Percentiles rank a stretch among this genome's conserved stretches.
These are phyloP conservation scores for Rhodamnia argentea DNA, from an alignment of 345 rosid genomes.

Conservation along the genomic window DNA sequence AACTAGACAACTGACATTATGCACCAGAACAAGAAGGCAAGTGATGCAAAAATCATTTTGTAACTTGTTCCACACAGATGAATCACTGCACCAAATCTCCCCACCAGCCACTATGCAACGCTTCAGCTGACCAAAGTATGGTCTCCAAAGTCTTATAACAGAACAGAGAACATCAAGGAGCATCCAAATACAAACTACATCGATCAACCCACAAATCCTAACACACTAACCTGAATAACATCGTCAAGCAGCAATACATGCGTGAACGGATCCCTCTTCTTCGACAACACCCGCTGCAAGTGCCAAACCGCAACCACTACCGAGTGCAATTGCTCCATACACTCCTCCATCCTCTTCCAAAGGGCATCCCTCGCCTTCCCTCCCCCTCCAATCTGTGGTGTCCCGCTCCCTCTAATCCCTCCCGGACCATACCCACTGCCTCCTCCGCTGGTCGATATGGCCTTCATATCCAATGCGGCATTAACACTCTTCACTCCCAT, in stretches of 20 bases:
- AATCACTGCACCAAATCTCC: not conserved
- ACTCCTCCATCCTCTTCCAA: slow-evolving; percentile 84
- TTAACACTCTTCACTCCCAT: slow-evolving; percentile 73
- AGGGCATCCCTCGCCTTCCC: slow-evolving; percentile 77
- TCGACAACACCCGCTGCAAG: slow-evolving; percentile 89
- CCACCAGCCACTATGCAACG: not conserved
- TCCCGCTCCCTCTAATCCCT: slow-evolving; percentile 86
- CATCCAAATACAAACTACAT: not conserved
- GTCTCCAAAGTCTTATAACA: not conserved
- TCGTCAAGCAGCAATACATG: slow-evolving; percentile 91
- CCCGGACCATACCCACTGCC: slow-evolving; percentile 73
- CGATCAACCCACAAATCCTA: not conserved
- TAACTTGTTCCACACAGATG: not conserved
- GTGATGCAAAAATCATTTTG: not conserved
- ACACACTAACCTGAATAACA: slow-evolving; percentile 61
- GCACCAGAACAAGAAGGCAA: not conserved
- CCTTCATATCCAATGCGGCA: slow-evolving; percentile 87
- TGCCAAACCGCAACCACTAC: slow-evolving; percentile 91
- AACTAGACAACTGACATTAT: not conserved
- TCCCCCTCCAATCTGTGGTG: slow-evolving; percentile 92
- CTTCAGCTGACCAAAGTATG: not conserved
- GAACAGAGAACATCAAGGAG: not conserved
- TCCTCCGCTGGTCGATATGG: slow-evolving; percentile 45
- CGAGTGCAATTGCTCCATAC: slow-evolving; percentile 84
- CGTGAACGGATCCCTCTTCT: slow-evolving; percentile 95